Percentiles rank a stretch among this genome's conserved stretches.
Conservation (phyloP, 495 filamentous ascomycete genomes). For the Lepidopterella palustris region DNA sequence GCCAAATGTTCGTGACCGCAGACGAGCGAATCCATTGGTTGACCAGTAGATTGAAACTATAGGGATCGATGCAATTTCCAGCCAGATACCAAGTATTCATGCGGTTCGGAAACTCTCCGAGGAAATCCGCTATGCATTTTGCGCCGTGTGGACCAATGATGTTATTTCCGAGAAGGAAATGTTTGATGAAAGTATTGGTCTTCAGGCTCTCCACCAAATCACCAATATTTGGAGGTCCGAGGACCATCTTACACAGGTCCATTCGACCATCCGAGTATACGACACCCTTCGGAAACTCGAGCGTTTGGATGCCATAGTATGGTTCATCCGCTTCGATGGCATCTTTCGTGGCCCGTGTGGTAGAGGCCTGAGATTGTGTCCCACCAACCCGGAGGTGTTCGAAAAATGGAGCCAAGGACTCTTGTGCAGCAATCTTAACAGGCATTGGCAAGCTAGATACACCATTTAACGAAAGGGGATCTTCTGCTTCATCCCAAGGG, state of each 20-base stretch:
- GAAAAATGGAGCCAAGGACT: slow-evolving; percentile 30
- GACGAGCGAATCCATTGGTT: slow-evolving; percentile 31
- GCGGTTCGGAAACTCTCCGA: slow-evolving; percentile 31
- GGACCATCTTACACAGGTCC: slow-evolving; percentile 37
- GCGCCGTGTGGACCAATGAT: slow-evolving; percentile 40
- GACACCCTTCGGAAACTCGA: slow-evolving; percentile 34
- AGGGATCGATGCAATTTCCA: slow-evolving; percentile 37
- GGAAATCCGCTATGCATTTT: slow-evolving; percentile 35
- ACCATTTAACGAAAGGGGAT: slow-evolving; percentile 25
- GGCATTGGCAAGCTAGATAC: slow-evolving; percentile 30
- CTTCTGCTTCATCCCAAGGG: slow-evolving; percentile 22
- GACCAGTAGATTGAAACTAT: slow-evolving; percentile 31
- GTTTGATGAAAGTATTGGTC: slow-evolving; percentile 34
- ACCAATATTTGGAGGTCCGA: slow-evolving; percentile 39
- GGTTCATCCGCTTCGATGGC: slow-evolving; percentile 22
- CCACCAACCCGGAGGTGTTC: slow-evolving; percentile 22
- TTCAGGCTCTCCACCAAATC: slow-evolving; percentile 34
- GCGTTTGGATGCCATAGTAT: slow-evolving; percentile 21
- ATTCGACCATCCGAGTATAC: slow-evolving; percentile 32
- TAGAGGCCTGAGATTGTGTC: slow-evolving; percentile 10
- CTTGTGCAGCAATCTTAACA: slow-evolving; percentile 23
- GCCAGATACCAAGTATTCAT: slow-evolving; percentile 45
- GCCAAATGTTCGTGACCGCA: slow-evolving; percentile 40
- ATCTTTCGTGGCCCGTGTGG: slow-evolving; percentile 1
- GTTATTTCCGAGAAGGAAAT: slow-evolving; percentile 43